These are phyloP conservation scores for Cryptosporidium baileyi DNA, from an alignment of 169 alveolate species.

Conservation along the genomic window DNA sequence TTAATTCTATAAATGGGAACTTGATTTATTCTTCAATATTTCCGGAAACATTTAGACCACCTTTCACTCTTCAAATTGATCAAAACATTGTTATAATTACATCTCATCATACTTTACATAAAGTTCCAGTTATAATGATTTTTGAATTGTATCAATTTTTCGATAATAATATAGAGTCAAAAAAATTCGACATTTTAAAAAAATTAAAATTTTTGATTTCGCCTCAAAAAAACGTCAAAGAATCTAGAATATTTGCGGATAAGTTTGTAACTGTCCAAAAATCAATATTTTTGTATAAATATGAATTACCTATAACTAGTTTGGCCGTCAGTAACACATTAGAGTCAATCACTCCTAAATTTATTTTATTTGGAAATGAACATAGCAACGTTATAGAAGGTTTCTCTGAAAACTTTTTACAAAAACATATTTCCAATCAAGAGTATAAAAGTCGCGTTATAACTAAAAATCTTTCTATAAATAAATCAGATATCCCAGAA, in stretches of 20 bases:
- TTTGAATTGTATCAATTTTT: constrained; percentile 30
- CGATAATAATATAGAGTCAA: neutral
- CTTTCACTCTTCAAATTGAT: constrained; percentile 11
- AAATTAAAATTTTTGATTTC: constrained; percentile 34
- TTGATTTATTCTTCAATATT: constrained; percentile 20
- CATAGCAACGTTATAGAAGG: constrained; percentile 16
- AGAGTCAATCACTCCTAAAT: constrained; percentile 38
- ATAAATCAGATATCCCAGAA: neutral
- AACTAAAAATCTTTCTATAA: no score
- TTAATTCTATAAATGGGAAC: constrained; percentile 42
- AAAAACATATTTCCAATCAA: neutral
- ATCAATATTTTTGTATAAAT: constrained; percentile 5
- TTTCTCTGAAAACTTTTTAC: constrained; percentile 7
- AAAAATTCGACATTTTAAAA: no score
- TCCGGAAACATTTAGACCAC: constrained; percentile 33
- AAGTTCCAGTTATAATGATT: neutral
- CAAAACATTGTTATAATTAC: constrained; percentile 25
- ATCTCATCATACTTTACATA: constrained; percentile 16
- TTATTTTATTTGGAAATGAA: constrained; percentile 10
- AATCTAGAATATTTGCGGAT: constrained; percentile 28
- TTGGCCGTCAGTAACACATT: constrained; percentile 8
- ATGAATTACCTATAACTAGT: constrained; percentile 24
- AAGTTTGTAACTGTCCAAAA: neutral
- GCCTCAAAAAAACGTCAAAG: neutral
- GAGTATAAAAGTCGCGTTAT: no score